Evolutionary conservation across 2,329 filamentous ascomycete species (phyloP), one percentile per base, ranked within the genome.

Genomic region (Neophaeococcomyces mojaviensis): DNA sequence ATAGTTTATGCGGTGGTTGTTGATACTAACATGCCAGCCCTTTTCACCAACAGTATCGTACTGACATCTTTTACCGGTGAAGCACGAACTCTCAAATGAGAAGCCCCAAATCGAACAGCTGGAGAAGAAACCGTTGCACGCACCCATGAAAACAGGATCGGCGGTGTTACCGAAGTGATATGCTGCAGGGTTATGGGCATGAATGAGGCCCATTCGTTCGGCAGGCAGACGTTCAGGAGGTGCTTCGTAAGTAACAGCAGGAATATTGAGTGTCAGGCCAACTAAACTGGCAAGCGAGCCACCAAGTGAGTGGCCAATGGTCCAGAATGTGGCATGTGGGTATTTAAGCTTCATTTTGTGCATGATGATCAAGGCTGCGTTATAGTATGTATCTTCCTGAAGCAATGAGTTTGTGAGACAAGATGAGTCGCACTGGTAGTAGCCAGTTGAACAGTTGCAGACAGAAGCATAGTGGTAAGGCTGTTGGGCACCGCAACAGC

Each of bases 81-180:
- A 43, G 41, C 54, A 56, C 41, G 53, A 50, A 33, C 31, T 44
- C 26, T 56, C 54, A 26, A 55, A 54, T 5, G 50, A 50, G 46
- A 47, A 55, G 6, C 54, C 54, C 20, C 47, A 48, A 9, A 55
- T 8, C 2, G 47, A 47, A 32, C 54, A 56, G n/a, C 39, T 38
- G 8, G 45, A 44, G 39, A 48, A 46, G 26, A 44, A 51, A 3
- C 51, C 51, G 43, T 48, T 54, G 34, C 53, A 55, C 4, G 53
- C 45, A 32, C 53, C 53, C 52, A 54, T 54, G 48, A 37, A 55
- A 2, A 55, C 37, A 2, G 53, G 53, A 37, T 55, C 53, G 12
- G 52, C 53, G 2, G 51, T 54, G 36, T 55, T 54, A 30, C 53
- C 53, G 28, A 55, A 47, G 30, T 55, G 53, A 32, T 44, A 50